Evolutionary conservation across 805 yeast genomes (phyloP), one percentile per base, ranked within the genome.

Genomic region (Blastobotrys mokoenaii): DNA sequence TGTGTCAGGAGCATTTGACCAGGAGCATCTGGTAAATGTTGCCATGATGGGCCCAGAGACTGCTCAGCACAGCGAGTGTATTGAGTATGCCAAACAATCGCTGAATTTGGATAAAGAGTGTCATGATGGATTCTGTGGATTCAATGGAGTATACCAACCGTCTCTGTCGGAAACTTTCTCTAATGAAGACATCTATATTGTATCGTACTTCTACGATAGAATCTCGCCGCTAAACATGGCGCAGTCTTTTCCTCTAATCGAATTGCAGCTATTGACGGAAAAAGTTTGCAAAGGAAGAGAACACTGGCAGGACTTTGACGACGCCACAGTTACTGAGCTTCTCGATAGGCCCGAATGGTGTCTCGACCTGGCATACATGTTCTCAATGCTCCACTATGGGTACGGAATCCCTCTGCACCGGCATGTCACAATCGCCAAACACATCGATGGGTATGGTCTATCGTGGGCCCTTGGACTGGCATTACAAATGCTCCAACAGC

Each of bases 381-480:
- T 83, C 15, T 79, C 96, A 2, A 69, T 90, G 62, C 72, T 90
- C 50, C 96, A 89, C 65, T 80, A 89, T 10, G 98, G 98, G 38
- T 90, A 90, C 65, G 97, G 90, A 54, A 86, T 90, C 51, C 96
- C 97, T 51, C 73, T 85, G 47, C 71, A 74, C 52, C 79, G 97
- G 63, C 95, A 88, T 63, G 76, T 90, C 54, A 84, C 77, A 62
- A 89, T 96, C 2, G 97, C 96, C 8, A 80, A 86, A 69, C 86
- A 77, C 58, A 84, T 93, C 54, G 82, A 79, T 42, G 79, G 80
- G 58, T 85, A 85, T 58, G 97, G 93, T 67, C 73, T 90, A 41
- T 97, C 97, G 33, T 90, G 98, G 98, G 88, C 97, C 69, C 72
- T 90, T 46, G 98, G 98, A 55, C 97, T 97, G 1, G 84, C 97